These are phyloP conservation scores for Neurospora terricola DNA, from an alignment of 495 filamentous ascomycete genomes.

Conservation along the genomic window DNA sequence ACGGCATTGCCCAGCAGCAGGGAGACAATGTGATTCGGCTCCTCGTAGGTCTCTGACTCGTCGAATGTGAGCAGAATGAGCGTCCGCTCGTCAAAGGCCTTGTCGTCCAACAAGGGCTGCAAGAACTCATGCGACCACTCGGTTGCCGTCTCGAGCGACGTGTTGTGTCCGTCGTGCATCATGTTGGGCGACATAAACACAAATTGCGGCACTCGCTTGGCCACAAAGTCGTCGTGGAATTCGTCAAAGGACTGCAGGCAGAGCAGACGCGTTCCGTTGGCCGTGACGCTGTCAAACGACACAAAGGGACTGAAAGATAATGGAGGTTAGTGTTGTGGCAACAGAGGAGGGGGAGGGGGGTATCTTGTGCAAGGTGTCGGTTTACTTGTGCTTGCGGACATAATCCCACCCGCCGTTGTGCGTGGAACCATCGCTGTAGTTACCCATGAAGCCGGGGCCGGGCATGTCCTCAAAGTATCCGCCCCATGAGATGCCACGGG, in stretches of 20 bases:
- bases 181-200: constrained; percentile 63
- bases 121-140: constrained; percentile 51
- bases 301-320: constrained; percentile 32
- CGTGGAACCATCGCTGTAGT: constrained; percentile 37
- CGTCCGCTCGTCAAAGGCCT: constrained; percentile 49
- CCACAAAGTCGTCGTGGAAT: constrained; percentile 44
- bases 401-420: constrained; percentile 47
- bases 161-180: constrained; percentile 63
- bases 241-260: constrained; percentile 51
- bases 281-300: constrained; percentile 38
- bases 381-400: constrained; percentile 60
- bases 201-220: constrained; percentile 54
- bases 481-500: constrained; percentile 50
- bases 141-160: constrained; percentile 47
- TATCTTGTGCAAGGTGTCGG: not conserved
- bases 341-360: not conserved
- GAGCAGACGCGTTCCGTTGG: constrained; percentile 43
- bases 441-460: constrained; percentile 56
- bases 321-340: not conserved
- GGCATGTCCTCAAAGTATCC: constrained; percentile 60
- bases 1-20: constrained; percentile 56
- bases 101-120: constrained; percentile 44
- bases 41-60: constrained; percentile 47
- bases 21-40: constrained; percentile 50
- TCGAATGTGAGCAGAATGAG: constrained; percentile 63